A percentile compares a stretch with the other conserved stretches of the same genome.
Evolutionary conservation across 2,329 filamentous ascomycete genomes (phyloP).

Genomic region (Aspergillus flavus): DNA sequence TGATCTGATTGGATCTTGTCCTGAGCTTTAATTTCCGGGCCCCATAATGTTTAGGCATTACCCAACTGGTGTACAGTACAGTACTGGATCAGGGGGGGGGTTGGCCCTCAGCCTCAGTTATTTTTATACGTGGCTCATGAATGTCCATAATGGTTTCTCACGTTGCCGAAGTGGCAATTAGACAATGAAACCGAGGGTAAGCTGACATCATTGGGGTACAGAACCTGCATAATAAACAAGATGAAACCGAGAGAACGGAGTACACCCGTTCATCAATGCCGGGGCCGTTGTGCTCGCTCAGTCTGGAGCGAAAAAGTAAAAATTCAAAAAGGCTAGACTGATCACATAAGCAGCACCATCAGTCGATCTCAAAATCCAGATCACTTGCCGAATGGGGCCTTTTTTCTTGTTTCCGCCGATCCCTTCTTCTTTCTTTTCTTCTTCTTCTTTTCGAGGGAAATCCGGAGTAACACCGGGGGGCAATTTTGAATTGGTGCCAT

Average conservation of each 20-base stretch:
- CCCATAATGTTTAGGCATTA: neutral
- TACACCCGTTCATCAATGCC: neutral
- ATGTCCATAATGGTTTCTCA: neutral
- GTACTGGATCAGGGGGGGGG: neutral
- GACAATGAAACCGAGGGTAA: neutral
- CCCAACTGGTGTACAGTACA: neutral
- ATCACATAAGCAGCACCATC: neutral
- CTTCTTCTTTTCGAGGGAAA: neutral
- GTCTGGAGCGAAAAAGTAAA: neutral
- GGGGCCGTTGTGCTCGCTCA: neutral
- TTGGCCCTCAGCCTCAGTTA: neutral
- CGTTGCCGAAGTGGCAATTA: neutral
- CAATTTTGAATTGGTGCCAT: neutral
- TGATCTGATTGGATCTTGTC: neutral
- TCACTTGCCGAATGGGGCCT: neutral
- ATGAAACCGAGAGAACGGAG: neutral
- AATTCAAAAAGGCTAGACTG: neutral
- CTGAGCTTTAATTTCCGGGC: conserved; percentile 4
- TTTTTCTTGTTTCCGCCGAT: neutral
- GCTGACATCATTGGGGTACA: neutral
- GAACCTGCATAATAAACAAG: neutral
- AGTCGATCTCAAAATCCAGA: conserved; percentile 5
- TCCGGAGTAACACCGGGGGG: neutral
- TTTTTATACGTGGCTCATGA: neutral
- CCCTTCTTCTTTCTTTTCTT: neutral